Conservation (phyloP, 163 green algal genomes). For the Prototheca wickerhamii region DNA sequence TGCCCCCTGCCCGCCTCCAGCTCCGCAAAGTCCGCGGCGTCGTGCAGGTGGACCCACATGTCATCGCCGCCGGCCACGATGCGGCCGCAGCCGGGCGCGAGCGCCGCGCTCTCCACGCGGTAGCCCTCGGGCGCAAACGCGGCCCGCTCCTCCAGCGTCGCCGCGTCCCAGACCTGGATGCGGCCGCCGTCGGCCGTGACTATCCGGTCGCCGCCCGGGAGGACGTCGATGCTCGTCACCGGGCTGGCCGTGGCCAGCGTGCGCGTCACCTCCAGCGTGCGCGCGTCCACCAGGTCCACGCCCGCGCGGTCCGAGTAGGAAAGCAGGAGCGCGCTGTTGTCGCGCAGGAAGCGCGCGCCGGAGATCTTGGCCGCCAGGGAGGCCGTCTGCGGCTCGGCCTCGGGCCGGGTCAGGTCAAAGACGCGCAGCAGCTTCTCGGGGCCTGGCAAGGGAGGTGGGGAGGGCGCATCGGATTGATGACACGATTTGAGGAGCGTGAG, state of each 20-base stretch:
- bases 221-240: conserved; percentile 69
- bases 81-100: background rate
- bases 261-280: conserved; percentile 45
- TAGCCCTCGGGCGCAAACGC: background rate
- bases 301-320: conserved; percentile 43
- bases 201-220: conserved; percentile 53
- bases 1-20: conserved; percentile 90
- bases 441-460: too few relatives aligned
- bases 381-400: conserved; percentile 27
- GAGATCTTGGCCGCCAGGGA: conserved; percentile 45
- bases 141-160: conserved; percentile 28
- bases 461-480: background rate
- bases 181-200: conserved; percentile 63
- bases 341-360: conserved; percentile 46
- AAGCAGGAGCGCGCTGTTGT: conserved; percentile 74
- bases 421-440: conserved; percentile 85
- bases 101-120: background rate
- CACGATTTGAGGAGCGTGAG: too few relatives aligned
- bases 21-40: conserved; percentile 67
- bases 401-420: conserved; percentile 74
- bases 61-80: conserved; percentile 86
- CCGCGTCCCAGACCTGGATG: conserved; percentile 67
- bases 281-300: conserved; percentile 68
- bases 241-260: conserved; percentile 48
- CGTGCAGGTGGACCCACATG: conserved; percentile 95